phyloP scores from a whole-genome alignment of 192 early-diverging fungal genomes.

The Paraglomus brasilianum region DNA sequence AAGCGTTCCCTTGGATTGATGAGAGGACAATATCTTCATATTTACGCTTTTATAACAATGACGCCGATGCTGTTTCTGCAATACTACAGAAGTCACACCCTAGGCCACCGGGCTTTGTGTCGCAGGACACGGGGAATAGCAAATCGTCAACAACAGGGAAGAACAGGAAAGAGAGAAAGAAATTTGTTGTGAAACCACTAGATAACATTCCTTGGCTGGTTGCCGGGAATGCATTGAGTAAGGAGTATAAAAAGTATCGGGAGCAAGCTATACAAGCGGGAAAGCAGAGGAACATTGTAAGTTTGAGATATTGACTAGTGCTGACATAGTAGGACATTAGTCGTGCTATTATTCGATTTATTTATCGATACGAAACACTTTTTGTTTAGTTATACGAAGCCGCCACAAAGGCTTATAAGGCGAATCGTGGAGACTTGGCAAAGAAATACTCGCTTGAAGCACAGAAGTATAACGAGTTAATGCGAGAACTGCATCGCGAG shows the following conservation, averaged over 20 bases:
- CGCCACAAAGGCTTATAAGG: conserved; percentile 45
- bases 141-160: not conserved
- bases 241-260: conserved; percentile 40
- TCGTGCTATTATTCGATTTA: not conserved
- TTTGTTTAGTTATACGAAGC: conserved; percentile 40
- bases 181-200: not conserved
- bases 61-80: not conserved
- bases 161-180: not conserved
- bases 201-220: conserved; percentile 49
- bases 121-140: not conserved
- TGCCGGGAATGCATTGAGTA: conserved; percentile 43
- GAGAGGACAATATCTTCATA: not conserved
- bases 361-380: not conserved
- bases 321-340: too few relatives aligned
- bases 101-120: not conserved
- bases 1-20: conserved; percentile 8
- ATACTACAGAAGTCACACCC: not conserved
- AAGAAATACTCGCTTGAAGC: conserved; percentile 44
- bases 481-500: conserved; percentile 37
- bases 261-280: conserved; percentile 49
- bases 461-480: conserved; percentile 46
- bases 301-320: not conserved
- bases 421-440: conserved; percentile 46
- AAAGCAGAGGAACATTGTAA: conserved; percentile 38
- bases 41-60: not conserved